These are phyloP conservation scores for Lachancea lanzarotensis DNA, from an alignment of 805 yeast genomes.

Conservation along the genomic window DNA sequence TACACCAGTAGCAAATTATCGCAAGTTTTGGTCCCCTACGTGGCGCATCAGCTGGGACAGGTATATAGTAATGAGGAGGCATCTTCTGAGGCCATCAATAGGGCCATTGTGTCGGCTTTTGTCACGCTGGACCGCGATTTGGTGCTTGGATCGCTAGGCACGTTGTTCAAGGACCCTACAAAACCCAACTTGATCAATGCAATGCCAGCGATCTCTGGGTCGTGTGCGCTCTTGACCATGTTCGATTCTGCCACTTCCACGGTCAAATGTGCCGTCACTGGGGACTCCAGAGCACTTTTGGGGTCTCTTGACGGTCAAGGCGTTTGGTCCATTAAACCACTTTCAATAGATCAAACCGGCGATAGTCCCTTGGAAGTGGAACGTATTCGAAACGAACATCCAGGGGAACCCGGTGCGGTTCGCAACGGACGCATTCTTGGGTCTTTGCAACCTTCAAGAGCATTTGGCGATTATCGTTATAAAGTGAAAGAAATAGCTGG, in stretches of 20 bases:
- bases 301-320: slow-evolving; percentile 62
- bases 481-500: slow-evolving; percentile 61
- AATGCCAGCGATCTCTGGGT: slow-evolving; percentile 92
- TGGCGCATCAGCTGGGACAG: slow-evolving; percentile 68
- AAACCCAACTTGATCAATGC: slow-evolving; percentile 54
- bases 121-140: slow-evolving; percentile 79
- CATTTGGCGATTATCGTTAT: slow-evolving; percentile 95
- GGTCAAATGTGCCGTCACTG: slow-evolving; percentile 88
- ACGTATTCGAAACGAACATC: slow-evolving; percentile 80
- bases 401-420: slow-evolving; percentile 78
- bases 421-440: slow-evolving; percentile 89
- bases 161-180: slow-evolving; percentile 59
- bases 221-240: slow-evolving; percentile 84
- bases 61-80: slow-evolving; percentile 37
- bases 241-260: slow-evolving; percentile 69
- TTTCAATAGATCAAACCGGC: slow-evolving; percentile 91
- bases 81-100: slow-evolving; percentile 68
- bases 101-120: slow-evolving; percentile 77
- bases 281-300: slow-evolving; percentile 88
- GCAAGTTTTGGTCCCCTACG: slow-evolving; percentile 68
- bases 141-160: slow-evolving; percentile 65
- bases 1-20: slow-evolving; percentile 82
- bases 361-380: slow-evolving; percentile 82
- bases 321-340: slow-evolving; percentile 80
- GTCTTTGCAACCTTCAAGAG: slow-evolving; percentile 88